phyloP scores from a whole-genome alignment of 371 early-diverging fungal species.

The Blastocladiella emersonii region DNA sequence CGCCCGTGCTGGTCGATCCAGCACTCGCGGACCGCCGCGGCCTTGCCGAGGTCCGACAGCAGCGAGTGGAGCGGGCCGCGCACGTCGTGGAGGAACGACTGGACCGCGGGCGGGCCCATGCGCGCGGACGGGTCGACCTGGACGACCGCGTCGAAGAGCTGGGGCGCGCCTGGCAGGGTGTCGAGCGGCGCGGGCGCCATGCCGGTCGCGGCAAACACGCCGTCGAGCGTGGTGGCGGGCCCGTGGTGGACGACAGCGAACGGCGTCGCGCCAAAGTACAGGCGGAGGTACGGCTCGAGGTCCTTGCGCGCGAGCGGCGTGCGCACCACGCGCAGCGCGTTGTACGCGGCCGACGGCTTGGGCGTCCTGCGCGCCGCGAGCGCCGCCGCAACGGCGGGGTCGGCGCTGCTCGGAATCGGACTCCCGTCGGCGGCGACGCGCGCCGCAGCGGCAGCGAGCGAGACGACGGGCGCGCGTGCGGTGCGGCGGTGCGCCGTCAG shows the following conservation, averaged over 20 bases:
- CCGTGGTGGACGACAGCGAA: neutral
- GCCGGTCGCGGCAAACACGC: no score
- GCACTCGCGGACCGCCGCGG: neutral
- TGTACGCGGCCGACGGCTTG: neutral
- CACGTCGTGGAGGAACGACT: neutral
- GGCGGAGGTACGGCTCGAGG: neutral
- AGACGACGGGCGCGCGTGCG: neutral
- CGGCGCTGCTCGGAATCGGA: no score
- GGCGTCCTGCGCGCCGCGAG: neutral
- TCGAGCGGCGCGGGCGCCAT: no score
- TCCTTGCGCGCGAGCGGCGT: neutral
- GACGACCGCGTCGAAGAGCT: neutral
- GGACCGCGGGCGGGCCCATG: neutral
- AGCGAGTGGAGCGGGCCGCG: neutral
- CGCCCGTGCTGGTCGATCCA: neutral
- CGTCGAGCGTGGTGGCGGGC: neutral
- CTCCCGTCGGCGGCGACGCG: neutral
- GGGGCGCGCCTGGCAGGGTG: no score
- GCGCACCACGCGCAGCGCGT: neutral
- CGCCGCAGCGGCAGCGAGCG: neutral
- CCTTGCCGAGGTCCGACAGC: neutral
- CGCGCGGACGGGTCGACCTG: neutral
- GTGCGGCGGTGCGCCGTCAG: neutral
- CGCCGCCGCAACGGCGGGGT: neutral
- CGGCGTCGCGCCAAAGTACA: neutral